Evolutionary conservation across 805 yeast genomes (phyloP).

Genomic region (Debaryomyces maramus): DNA sequence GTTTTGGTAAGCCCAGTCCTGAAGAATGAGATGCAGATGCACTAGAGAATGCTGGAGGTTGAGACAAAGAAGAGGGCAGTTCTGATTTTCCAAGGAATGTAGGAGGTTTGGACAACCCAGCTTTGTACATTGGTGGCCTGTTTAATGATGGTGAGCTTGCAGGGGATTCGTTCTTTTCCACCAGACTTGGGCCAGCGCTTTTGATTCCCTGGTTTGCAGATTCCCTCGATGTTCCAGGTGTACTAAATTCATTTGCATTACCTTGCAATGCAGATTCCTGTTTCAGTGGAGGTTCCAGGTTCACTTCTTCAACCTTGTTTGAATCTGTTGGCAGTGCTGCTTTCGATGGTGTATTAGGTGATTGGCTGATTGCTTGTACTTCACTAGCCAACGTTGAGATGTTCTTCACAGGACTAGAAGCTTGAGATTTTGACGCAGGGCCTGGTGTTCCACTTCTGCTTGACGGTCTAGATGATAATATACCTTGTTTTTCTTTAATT

Average conservation of each 20-base stretch:
- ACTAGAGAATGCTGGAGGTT: constrained; percentile 24
- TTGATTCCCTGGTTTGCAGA: background rate
- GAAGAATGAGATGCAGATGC: constrained; percentile 4
- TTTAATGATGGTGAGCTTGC: constrained; percentile 9
- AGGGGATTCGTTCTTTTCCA: background rate
- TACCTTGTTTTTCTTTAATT: constrained; percentile 47
- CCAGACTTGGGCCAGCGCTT: background rate
- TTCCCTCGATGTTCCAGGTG: background rate
- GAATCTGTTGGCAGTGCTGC: too few relatives aligned
- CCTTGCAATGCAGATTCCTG: too few relatives aligned
- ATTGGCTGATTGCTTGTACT: background rate
- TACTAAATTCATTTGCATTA: too few relatives aligned
- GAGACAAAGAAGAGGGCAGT: constrained; percentile 17
- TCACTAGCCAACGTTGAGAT: background rate
- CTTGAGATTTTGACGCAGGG: constrained; percentile 7
- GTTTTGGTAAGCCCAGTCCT: constrained; percentile 14
- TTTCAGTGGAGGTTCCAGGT: too few relatives aligned
- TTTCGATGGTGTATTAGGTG: constrained; percentile 2
- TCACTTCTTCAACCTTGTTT: too few relatives aligned
- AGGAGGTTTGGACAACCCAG: constrained; percentile 25
- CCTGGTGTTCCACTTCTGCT: constrained; percentile 24
- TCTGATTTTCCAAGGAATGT: constrained; percentile 16
- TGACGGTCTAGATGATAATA: constrained; percentile 17
- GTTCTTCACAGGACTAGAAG: constrained; percentile 1
- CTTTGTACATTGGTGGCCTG: constrained; percentile 25